Evolutionary conservation across 768 basidiomycete genomes (phyloP).

Genomic region (Wakefieldia striispora): DNA sequence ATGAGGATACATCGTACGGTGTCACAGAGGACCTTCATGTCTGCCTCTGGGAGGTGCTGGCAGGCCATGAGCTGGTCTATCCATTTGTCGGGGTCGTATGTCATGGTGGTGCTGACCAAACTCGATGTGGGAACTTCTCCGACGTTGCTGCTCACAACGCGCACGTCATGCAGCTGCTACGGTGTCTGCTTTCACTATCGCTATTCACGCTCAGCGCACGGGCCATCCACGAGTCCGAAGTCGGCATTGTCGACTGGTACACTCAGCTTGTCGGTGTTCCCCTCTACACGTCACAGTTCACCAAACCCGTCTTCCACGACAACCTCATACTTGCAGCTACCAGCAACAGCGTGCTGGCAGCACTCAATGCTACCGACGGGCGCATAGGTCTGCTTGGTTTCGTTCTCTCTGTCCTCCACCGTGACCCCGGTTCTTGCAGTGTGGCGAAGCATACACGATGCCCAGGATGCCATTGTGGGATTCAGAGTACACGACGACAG

Average conservation of each 20-base stretch:
- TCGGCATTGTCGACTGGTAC: constrained; percentile 87
- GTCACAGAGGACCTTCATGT: constrained; percentile 93
- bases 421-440: constrained; percentile 37
- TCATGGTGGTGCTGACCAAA: constrained; percentile 24
- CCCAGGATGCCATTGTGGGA: constrained; percentile 61
- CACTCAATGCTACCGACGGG: constrained; percentile 64
- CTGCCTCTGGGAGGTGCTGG: constrained; percentile 83
- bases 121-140: constrained; percentile 16
- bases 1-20: constrained; percentile 85
- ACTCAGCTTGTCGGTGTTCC: constrained; percentile 74
- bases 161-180: constrained; percentile 17
- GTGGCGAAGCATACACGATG: constrained; percentile 81
- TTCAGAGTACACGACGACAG: constrained; percentile 59
- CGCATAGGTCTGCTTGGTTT: constrained; percentile 52
- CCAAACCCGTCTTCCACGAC: constrained; percentile 61
- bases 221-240: constrained; percentile 71
- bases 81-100: constrained; percentile 70
- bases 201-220: constrained; percentile 26
- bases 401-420: constrained; percentile 2
- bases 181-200: constrained; percentile 17
- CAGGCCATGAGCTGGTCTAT: constrained; percentile 86
- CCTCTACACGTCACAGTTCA: constrained; percentile 44
- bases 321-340: constrained; percentile 67
- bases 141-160: background rate
- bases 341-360: constrained; percentile 74